Evolutionary conservation across 1,284 basidiomycete genomes (phyloP), one percentile per base, ranked within the genome.

Genomic region (Kwoniella shivajii): DNA sequence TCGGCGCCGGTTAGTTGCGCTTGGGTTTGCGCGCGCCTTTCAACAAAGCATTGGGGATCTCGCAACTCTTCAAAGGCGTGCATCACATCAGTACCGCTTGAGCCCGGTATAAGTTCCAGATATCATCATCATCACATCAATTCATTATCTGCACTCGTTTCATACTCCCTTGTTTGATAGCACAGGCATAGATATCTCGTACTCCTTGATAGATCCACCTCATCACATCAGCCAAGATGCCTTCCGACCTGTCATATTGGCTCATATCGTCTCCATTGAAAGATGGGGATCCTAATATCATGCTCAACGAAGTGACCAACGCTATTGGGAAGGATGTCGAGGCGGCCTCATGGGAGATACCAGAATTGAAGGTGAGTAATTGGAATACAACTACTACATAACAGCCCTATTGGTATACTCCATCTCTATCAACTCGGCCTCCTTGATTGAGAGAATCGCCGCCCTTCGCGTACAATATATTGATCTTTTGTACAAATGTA

Each of bases 181-280:
- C n/a, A n/a, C n/a, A n/a, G n/a, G n/a, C 20, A 24, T 16, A 18
- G 24, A 49, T 22, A 5, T 36, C 14, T 20, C 26, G 27, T 16
- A 24, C 33, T 38, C 33, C 6, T 22, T 41, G 13, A 26, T 14
- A 29, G 36, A 14, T 14, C 29, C 22, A 20, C 13, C 20, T n/a
- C 18, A 24, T 13, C 22, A 47, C 24, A 22, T 16, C 47, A 20
- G 10, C n/a, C 57, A 64, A 24, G 22, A 82, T 81, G 82, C 81
- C 81, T n/a, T 81, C 80, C 48, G 79, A 81, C 60, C 63, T 79
- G 42, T 77, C 80, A 5, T 82, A 82, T 72, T 84, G 82, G 82
- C 75, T 84, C 63, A 76, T 83, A 60, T 76, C 82, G 16, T 79
- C 80, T 6, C 82, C 81, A 6, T 69, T 80, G 41, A 78, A 80